These are phyloP conservation scores for Zygosaccharomyces bisporus DNA, from an alignment of 805 yeast genomes.

Conservation along the genomic window DNA sequence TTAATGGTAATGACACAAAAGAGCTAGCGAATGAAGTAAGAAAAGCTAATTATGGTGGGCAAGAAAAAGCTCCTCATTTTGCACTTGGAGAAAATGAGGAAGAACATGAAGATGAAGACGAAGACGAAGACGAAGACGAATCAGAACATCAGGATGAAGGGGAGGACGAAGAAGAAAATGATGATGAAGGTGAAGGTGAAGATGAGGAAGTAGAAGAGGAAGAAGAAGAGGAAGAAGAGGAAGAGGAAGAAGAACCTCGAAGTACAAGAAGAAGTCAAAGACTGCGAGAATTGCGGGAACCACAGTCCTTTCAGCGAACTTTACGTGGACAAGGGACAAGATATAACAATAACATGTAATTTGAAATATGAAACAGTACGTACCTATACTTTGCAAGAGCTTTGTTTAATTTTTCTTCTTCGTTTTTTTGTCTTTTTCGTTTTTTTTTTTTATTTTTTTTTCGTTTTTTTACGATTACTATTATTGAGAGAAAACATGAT, in stretches of 20 bases:
- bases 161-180: background rate
- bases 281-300: constrained; percentile 4
- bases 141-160: constrained; percentile 11
- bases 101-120: background rate
- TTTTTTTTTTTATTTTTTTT: constrained; percentile 1
- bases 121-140: constrained; percentile 3
- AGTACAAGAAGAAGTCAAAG: constrained; percentile 5
- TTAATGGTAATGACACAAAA: constrained; percentile 14
- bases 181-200: background rate
- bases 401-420: background rate
- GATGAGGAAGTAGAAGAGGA: background rate
- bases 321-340: constrained; percentile 8
- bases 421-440: background rate
- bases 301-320: constrained; percentile 5
- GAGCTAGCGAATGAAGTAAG: constrained; percentile 12
- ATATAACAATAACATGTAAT: constrained; percentile 3
- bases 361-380: constrained; percentile 5
- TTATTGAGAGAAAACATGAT: constrained; percentile 1
- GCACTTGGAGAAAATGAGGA: background rate
- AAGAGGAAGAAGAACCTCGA: background rate
- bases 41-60: constrained; percentile 15
- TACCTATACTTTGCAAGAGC: background rate
- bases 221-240: background rate
- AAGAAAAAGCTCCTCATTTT: constrained; percentile 4
- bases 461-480: background rate